phyloP scores from a whole-genome alignment of 441 rosid genomes.

The Adansonia rubrostipa region DNA sequence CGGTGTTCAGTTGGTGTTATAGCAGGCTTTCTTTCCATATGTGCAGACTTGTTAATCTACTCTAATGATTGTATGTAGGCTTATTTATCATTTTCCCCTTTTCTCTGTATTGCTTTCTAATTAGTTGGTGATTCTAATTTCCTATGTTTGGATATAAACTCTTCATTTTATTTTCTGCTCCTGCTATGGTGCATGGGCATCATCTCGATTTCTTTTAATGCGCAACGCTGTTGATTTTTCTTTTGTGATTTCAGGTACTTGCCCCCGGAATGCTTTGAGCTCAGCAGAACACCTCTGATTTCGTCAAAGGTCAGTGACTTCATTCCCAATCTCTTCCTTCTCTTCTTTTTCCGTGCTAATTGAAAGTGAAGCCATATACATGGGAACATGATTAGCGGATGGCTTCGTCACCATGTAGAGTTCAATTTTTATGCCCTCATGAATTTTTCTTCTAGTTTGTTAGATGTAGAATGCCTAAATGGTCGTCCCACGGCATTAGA shows the following conservation, averaged over 20 bases:
- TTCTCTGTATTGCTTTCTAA: slow-evolving; percentile 17
- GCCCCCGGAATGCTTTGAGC: slow-evolving; percentile 99
- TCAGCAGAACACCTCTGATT: slow-evolving; percentile 86
- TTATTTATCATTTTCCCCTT: not conserved
- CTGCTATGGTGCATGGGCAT: not conserved
- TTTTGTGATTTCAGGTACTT: slow-evolving; percentile 67
- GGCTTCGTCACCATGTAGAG: slow-evolving; percentile 5
- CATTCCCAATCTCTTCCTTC: not conserved
- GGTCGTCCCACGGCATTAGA: not conserved
- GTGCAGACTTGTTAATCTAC: not conserved
- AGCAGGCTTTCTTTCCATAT: not conserved
- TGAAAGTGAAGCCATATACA: not conserved
- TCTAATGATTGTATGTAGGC: not conserved
- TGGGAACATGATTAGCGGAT: not conserved
- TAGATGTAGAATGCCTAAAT: not conserved
- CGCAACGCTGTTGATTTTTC: not conserved
- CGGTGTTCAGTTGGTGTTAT: not conserved
- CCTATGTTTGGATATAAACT: slow-evolving; percentile 9
- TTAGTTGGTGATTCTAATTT: not conserved
- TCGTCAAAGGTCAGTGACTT: slow-evolving; percentile 80
- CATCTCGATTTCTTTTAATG: not conserved
- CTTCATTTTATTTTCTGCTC: not conserved
- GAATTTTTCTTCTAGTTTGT: not conserved
- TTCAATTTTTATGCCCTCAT: not conserved
- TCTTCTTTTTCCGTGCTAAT: not conserved